These are phyloP conservation scores for Leucaena leucocephala DNA, from an alignment of 306 rosid genomes.

Conservation along the genomic window DNA sequence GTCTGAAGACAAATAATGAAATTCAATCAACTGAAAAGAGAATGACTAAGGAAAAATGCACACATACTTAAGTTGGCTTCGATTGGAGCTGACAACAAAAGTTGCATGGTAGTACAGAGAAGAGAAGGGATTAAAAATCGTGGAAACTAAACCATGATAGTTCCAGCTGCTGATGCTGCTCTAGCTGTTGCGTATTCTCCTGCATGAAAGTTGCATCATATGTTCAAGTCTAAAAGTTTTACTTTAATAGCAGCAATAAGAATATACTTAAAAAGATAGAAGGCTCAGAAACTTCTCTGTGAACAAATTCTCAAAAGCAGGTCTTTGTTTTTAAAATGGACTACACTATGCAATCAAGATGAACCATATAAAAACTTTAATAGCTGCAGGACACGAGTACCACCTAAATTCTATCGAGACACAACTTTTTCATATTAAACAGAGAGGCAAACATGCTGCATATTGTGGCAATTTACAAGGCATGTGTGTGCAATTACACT, in stretches of 20 bases:
- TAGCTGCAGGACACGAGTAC: neutral
- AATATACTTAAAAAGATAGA: neutral
- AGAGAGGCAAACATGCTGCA: neutral
- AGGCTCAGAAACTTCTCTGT: neutral
- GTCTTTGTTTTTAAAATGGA: neutral
- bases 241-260: neutral
- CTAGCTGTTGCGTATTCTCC: slow-evolving; percentile 93
- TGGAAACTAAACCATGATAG: slow-evolving; percentile 75
- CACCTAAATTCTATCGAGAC: neutral
- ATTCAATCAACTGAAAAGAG: slow-evolving; percentile 15
- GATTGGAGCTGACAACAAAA: slow-evolving; percentile 20
- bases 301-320: neutral
- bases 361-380: neutral
- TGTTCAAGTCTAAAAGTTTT: slow-evolving; percentile 8
- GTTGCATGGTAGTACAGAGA: neutral
- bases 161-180: slow-evolving; percentile 87
- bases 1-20: slow-evolving; percentile 51
- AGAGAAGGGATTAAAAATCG: neutral
- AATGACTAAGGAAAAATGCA: slow-evolving; percentile 24
- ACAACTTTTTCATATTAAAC: neutral
- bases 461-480: neutral
- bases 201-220: slow-evolving; percentile 42
- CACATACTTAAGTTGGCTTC: slow-evolving; percentile 21
- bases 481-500: neutral
- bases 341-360: neutral